These are phyloP conservation scores for Allium sativum DNA, from an alignment of 106 monocot species.

Conservation along the genomic window DNA sequence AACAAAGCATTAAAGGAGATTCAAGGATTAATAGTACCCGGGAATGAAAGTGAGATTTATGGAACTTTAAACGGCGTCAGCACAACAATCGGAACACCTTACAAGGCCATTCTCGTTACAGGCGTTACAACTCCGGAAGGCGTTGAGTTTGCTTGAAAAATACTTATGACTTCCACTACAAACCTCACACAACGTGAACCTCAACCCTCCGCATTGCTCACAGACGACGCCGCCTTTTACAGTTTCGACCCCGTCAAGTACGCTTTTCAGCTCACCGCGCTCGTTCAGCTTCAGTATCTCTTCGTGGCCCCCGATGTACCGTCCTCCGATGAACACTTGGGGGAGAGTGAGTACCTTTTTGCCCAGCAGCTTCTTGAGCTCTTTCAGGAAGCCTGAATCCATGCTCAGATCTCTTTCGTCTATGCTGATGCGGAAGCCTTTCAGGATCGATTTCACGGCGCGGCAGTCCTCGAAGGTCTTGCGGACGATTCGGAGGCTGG, in stretches of 20 bases:
- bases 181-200: slow-evolving; percentile 47
- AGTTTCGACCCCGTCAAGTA: slow-evolving; percentile 31
- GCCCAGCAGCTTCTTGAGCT: slow-evolving; percentile 33
- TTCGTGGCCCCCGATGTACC: slow-evolving; percentile 68
- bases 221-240: slow-evolving; percentile 21
- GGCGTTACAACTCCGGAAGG: slow-evolving; percentile 40
- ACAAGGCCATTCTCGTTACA: slow-evolving; percentile 89
- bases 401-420: slow-evolving; percentile 61
- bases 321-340: slow-evolving; percentile 50
- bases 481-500: slow-evolving; percentile 56
- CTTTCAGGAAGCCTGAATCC: slow-evolving; percentile 38
- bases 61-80: not conserved
- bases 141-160: slow-evolving; percentile 36
- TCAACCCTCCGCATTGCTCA: slow-evolving; percentile 40
- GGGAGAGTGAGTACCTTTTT: slow-evolving; percentile 29
- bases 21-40: no score
- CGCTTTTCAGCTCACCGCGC: slow-evolving; percentile 45
- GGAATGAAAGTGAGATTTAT: no score
- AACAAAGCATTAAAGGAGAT: no score
- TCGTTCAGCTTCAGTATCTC: slow-evolving; percentile 68
- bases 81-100: slow-evolving; percentile 47
- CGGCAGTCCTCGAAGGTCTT: slow-evolving; percentile 53
- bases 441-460: slow-evolving; percentile 41
- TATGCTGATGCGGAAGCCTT: slow-evolving; percentile 36
- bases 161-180: slow-evolving; percentile 70